Evolutionary conservation across 2,329 filamentous ascomycete species (phyloP).

Genomic region (Monosporascus sp.): DNA sequence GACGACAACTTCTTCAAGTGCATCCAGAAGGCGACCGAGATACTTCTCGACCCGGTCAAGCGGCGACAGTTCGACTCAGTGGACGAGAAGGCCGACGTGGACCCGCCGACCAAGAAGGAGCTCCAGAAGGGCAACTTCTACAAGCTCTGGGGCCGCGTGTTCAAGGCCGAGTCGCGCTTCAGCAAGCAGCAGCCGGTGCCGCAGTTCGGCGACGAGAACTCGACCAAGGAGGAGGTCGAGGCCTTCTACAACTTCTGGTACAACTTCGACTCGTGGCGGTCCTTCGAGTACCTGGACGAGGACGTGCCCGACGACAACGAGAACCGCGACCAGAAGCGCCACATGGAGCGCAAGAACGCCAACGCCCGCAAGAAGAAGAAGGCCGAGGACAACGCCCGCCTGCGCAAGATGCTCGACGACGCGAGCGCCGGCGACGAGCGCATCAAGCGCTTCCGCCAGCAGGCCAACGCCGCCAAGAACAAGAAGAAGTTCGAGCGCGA

Average conservation of each 20-base stretch:
- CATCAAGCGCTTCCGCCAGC: slow-evolving; percentile 94
- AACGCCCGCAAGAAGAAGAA: slow-evolving; percentile 99
- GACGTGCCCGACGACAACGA: slow-evolving; percentile 98
- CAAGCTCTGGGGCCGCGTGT: slow-evolving; percentile 88
- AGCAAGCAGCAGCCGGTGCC: slow-evolving; percentile 88
- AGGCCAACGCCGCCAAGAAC: slow-evolving; percentile 90
- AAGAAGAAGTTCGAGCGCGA: slow-evolving; percentile 89
- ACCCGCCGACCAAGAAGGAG: slow-evolving; percentile 90
- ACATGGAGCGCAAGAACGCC: slow-evolving; percentile 97
- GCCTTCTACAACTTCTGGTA: slow-evolving; percentile 99
- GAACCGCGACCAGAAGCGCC: slow-evolving; percentile 97
- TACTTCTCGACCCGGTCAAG: slow-evolving; percentile 86
- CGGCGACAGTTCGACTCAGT: slow-evolving; percentile 95
- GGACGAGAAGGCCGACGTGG: slow-evolving; percentile 87
- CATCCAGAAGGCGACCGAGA: slow-evolving; percentile 95
- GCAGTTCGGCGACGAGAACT: slow-evolving; percentile 75
- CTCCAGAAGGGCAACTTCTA: slow-evolving; percentile 83
- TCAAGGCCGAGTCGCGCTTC: slow-evolving; percentile 90
- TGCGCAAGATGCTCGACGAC: slow-evolving; percentile 86
- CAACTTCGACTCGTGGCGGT: slow-evolving; percentile 96
- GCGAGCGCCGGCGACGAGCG: slow-evolving; percentile 81
- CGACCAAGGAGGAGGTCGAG: slow-evolving; percentile 84
- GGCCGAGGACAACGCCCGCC: slow-evolving; percentile 89
- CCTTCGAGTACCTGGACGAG: slow-evolving; percentile 97
- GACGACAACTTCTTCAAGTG: slow-evolving; percentile 99